Base-by-base conservation (phyloP, 139 green algal genomes). In the Haematococcus lacustris region DNA sequence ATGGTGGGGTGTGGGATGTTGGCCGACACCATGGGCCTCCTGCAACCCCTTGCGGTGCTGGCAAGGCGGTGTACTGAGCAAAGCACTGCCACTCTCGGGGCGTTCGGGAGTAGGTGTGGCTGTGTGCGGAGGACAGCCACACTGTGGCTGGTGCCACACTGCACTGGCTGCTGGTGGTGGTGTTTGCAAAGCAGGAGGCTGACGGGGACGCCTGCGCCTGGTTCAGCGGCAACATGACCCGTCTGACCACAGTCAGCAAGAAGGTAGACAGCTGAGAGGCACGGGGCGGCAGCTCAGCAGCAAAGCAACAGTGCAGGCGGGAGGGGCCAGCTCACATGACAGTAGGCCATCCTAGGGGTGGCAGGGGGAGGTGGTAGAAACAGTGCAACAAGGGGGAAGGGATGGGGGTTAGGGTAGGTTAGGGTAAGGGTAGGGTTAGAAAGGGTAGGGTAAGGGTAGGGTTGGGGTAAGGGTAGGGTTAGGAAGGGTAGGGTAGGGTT, bases 161-260 rank as follows among this genome's bases (percentile, higher is more conserved):
- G 5, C 6, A 5, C 21, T 33, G 25, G 21, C 32, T 69, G 33
- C 33, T 25, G 6, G 63, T 23, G n/a, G 62, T 59, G 23, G 9
- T 59, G 28, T 5, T 39, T 28, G 13, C 2, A 4, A 26, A 26
- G 37, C 71, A 76, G 71, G 34, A 76, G 2, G n/a, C 59, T 6
- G 59, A 76, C 1, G 71, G 70, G 57, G 39, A 53, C 21, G 71
- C 60, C 2, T 72, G 67, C 32, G 34, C 40, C 21, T 76, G 71
- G 71, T 76, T 76, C 61, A 69, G 53, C 40, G 71, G 71, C 34
- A 67, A 34, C 59, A 76, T 76, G 71, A 76, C 71, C 3, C 9
- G n/a, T 2, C 59, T 76, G 1, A 21, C 60, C 37, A 28, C 53
- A 13, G 39, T 37, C 9, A 37, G 60, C 23, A 66, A 62, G 38